Conservation (phyloP, 306 rosid species). For the Citrullus mucosospermus region DNA sequence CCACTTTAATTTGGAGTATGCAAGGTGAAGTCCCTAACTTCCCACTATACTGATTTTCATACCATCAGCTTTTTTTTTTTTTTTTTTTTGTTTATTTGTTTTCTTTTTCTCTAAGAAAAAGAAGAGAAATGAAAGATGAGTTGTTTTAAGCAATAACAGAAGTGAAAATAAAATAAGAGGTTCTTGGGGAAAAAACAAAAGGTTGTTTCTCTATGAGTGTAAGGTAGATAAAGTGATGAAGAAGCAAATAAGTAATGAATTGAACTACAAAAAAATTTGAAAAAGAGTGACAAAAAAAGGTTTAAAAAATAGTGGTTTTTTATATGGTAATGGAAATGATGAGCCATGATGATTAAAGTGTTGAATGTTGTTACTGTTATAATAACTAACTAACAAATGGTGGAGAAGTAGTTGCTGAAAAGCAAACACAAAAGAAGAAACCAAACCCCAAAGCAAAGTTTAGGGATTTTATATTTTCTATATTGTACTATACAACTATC, state of each 20-base stretch:
- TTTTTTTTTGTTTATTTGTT: neutral
- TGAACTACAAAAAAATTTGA: neutral
- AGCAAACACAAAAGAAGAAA: neutral
- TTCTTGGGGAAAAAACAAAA: neutral
- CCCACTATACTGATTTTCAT: neutral
- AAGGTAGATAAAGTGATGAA: neutral
- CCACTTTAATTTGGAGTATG: neutral
- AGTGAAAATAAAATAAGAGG: neutral
- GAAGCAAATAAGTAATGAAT: neutral
- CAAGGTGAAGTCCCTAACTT: neutral
- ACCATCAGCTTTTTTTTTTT: neutral
- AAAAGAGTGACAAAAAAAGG: neutral
- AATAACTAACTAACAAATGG: neutral
- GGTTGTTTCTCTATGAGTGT: neutral
- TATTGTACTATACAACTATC: neutral
- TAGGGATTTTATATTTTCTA: too few species aligned
- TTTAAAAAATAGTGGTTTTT: neutral
- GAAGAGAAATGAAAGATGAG: neutral
- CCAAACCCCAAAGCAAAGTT: slow-evolving; percentile 1
- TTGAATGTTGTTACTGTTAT: neutral
- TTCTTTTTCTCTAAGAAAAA: neutral
- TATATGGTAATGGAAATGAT: neutral
- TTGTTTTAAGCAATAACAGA: neutral
- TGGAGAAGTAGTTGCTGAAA: neutral
- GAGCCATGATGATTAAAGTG: neutral